Evolutionary conservation across 2,329 filamentous ascomycete species (phyloP), one percentile per base, ranked within the genome.

Genomic region (Xylariaceae sp.): DNA sequence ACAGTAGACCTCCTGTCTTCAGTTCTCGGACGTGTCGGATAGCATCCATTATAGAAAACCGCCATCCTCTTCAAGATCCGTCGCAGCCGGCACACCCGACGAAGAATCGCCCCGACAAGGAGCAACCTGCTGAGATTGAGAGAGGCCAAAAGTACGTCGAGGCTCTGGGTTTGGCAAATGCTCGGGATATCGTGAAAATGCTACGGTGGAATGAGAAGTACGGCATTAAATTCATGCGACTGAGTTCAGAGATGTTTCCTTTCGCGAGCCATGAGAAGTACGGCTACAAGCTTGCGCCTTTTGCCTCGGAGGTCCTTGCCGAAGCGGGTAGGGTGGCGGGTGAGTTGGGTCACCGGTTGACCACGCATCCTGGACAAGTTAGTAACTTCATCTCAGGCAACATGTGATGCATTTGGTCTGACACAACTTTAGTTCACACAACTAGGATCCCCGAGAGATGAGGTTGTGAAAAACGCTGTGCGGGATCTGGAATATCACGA

Each of bases 241-340:
- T 97, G 18, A 95, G 89, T 62, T 95, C 89, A 51, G 92, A 96
- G 63, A 96, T 96, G 88, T 97, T 97, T 60, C 92, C 92, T 0
- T 96, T 96, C 68, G 92, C 92, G 1, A 95, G 89, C 60, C 92
- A 97, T 65, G 80, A 81, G 21, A 87, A 89, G 57, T 87, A 95
- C 61, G 92, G 92, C 0, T 97, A 97, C 70, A 87, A 83, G 61
- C 77, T 97, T 12, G 85, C 84, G 0, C 86, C 88, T 0, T 96
- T 96, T 68, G 92, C 92, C 0, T 83, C 88, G 0, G 85, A 91
- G 13, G 84, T 81, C 0, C 76, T 97, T 9, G 86, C 81, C 2
- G 86, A 92, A 60, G 89, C 83, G 7, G 92, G 92, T 1, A 84
- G 76, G 63, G 83, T 95, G 2, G 85, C 89, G 5, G 87, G 82